Conservation (phyloP, 2,329 filamentous ascomycete species). For the Verticillium nubilum region DNA sequence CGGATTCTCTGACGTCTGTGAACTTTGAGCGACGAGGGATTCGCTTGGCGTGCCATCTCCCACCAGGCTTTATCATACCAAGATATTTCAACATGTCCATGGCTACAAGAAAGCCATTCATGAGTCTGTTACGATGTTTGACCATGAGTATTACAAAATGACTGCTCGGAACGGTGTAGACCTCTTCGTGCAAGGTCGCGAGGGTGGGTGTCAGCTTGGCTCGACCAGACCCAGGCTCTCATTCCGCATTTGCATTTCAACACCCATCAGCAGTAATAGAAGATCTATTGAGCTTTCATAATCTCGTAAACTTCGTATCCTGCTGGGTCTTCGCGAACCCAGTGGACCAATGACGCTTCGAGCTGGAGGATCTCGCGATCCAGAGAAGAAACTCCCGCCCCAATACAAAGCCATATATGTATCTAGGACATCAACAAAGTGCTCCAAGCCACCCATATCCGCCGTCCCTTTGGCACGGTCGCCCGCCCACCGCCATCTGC, state of each 20-base stretch:
- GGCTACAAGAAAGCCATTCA: too few species aligned
- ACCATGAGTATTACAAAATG: too few species aligned
- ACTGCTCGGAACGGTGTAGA: too few species aligned
- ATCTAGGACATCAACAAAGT: conserved; percentile 30
- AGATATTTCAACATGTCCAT: too few species aligned
- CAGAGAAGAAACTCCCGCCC: too few species aligned
- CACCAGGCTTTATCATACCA: too few species aligned
- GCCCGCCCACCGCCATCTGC: conserved; percentile 22
- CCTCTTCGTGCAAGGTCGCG: too few species aligned
- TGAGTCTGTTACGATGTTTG: too few species aligned
- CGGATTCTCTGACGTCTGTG: conserved; percentile 36
- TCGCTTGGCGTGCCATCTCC: neutral
- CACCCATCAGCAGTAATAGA: neutral
- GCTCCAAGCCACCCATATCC: conserved; percentile 53
- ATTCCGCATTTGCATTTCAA: too few species aligned
- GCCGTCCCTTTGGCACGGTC: conserved; percentile 36
- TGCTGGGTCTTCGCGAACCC: neutral
- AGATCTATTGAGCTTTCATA: neutral
- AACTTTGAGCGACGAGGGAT: conserved; percentile 12
- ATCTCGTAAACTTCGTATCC: neutral
- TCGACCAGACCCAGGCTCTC: too few species aligned
- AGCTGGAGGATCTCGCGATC: neutral
- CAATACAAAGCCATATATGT: neutral
- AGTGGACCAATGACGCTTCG: neutral
- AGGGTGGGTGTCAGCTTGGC: too few species aligned